Base-by-base conservation (phyloP, 176 grass and related monocot species). In the Carex kokanica region DNA sequence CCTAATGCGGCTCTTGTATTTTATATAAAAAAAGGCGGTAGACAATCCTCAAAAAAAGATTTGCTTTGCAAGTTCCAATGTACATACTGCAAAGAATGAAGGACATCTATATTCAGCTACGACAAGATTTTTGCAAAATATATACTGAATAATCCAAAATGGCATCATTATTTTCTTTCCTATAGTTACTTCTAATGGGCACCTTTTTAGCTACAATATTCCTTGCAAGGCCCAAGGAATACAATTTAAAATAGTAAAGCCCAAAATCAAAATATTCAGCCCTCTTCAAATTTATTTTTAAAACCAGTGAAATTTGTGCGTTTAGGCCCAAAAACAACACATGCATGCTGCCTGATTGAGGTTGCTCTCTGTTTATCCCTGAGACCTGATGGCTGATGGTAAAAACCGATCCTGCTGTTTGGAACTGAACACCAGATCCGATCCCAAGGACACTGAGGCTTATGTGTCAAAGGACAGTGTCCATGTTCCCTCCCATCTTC, bases 401-500 rank as follows among this genome's bases (percentile, higher is more conserved):
- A n/a, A 58, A 59, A 59, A n/a, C 29, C 5, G 36, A 11, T 12
- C 43, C 41, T 61, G 31, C 57, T 81, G 78, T 62, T 81, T 47
- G 57, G 18, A 78, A 32, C 57, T 65, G 38, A 64, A 68, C 80
- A 82, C 17, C 61, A 64, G 63, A 82, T 82, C 80, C 21, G 15
- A 65, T 24, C 60, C 40, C 40, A 68, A 82, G 80, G 80, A 82
- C 80, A 75, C 40, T 55, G 8, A 43, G 23, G 80, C 80, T 67
- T 63, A 67, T 66, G 80, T 82, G 80, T 63, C 73, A 55, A 77
- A 77, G 73, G 49, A 77, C 73, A 31, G 67, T 43, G 16, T 53
- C 41, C 57, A 63, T 81, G 78, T 81, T 64, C 58, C 38, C 53
- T 17, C 78, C 38, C 78, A 47, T 63, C 78, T 81, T 81, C 78